These are phyloP conservation scores for Betula pendula DNA, from an alignment of 306 rosid species.

Conservation along the genomic window DNA sequence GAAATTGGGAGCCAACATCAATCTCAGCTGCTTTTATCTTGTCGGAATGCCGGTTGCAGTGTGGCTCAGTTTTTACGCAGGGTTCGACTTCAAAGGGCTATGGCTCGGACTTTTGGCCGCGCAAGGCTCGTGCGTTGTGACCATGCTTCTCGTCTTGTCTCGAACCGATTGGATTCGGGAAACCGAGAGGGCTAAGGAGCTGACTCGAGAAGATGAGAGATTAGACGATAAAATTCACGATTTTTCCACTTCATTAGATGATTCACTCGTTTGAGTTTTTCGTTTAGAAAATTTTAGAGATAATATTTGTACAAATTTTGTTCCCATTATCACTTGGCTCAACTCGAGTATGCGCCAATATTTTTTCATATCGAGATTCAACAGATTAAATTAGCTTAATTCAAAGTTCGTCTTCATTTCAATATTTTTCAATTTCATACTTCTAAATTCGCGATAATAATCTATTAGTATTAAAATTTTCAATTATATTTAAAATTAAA, in stretches of 20 bases:
- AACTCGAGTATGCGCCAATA: too few species aligned
- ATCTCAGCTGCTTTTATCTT: slow-evolving; percentile 75
- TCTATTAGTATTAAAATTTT: too few species aligned
- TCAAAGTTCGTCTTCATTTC: too few species aligned
- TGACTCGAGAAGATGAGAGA: slow-evolving; percentile 39
- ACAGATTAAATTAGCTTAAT: not conserved
- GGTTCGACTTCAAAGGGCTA: slow-evolving; percentile 74
- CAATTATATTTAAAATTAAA: too few species aligned
- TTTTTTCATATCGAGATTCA: not conserved
- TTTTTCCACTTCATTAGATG: not conserved
- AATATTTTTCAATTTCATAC: too few species aligned
- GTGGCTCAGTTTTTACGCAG: slow-evolving; percentile 65
- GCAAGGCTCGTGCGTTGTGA: slow-evolving; percentile 65
- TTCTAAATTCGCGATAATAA: too few species aligned
- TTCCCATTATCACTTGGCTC: too few species aligned
- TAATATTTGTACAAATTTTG: not conserved
- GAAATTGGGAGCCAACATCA: slow-evolving; percentile 75
- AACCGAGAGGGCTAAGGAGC: slow-evolving; percentile 58
- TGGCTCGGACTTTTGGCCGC: slow-evolving; percentile 91
- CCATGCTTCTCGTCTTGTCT: slow-evolving; percentile 65
- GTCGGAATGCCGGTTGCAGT: slow-evolving; percentile 91
- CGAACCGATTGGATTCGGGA: slow-evolving; percentile 78
- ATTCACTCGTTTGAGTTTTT: slow-evolving; percentile 38
- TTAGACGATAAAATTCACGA: slow-evolving; percentile 4
- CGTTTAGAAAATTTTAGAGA: not conserved